Percentiles rank a stretch among this genome's conserved stretches.
These are phyloP conservation scores for Mycena haematopus DNA, from an alignment of 768 basidiomycete species.

Conservation along the genomic window DNA sequence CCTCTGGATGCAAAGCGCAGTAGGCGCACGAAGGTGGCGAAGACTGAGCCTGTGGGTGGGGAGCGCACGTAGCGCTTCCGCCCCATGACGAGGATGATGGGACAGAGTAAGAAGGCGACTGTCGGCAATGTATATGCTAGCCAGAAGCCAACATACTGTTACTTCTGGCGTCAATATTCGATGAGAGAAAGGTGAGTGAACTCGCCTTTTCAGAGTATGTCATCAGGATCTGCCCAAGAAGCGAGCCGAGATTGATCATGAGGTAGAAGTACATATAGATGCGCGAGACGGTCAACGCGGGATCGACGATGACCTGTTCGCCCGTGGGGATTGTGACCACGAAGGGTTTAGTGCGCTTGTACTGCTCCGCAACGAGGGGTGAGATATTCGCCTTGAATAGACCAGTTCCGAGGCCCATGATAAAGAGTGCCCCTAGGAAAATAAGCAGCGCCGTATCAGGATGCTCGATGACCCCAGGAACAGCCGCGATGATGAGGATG, in stretches of 20 bases:
- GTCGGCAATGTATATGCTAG: constrained; percentile 74
- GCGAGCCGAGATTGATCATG: constrained; percentile 76
- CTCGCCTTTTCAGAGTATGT: constrained; percentile 67
- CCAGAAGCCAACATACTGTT: constrained; percentile 68
- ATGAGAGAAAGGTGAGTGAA: background rate
- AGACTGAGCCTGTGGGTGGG: constrained; percentile 71
- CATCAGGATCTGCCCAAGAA: constrained; percentile 8
- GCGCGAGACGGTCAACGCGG: constrained; percentile 65
- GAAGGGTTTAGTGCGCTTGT: constrained; percentile 57
- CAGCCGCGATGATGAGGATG: constrained; percentile 19
- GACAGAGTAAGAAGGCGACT: constrained; percentile 63
- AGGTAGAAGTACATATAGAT: constrained; percentile 58
- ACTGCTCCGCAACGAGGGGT: constrained; percentile 81
- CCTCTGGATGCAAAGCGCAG: constrained; percentile 53
- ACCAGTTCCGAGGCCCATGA: constrained; percentile 68
- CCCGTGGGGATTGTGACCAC: constrained; percentile 56
- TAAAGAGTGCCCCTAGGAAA: constrained; percentile 64
- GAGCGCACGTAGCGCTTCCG: constrained; percentile 59
- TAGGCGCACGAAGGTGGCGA: constrained; percentile 55
- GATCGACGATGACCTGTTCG: constrained; percentile 79
- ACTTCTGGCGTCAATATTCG: background rate
- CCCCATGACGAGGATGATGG: constrained; percentile 62
- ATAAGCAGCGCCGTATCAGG: constrained; percentile 52
- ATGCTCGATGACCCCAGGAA: constrained; percentile 70
- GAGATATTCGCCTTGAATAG: constrained; percentile 81